These are phyloP conservation scores for Discostella stelligeroides DNA, from an alignment of 108 stramenopile species.

Conservation along the genomic window DNA sequence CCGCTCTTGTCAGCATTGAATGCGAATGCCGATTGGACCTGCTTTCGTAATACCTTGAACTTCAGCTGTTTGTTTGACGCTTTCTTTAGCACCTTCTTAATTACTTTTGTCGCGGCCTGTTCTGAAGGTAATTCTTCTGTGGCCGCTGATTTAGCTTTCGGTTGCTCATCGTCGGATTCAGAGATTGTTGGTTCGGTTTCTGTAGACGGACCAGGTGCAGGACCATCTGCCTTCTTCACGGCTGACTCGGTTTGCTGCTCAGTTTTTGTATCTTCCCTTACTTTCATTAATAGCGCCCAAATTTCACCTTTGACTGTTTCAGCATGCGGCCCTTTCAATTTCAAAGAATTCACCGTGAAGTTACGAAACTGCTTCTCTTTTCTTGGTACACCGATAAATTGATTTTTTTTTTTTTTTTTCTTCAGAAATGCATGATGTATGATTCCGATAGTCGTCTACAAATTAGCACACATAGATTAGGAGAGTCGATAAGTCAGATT, in stretches of 20 bases:
- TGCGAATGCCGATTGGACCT: constrained; percentile 44
- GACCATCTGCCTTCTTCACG: constrained; percentile 34
- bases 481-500: no score
- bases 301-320: constrained; percentile 60
- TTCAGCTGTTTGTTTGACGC: constrained; percentile 63
- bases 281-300: constrained; percentile 71
- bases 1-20: constrained; percentile 23
- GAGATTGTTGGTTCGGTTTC: constrained; percentile 1
- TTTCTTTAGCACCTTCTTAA: constrained; percentile 82
- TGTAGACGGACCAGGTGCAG: constrained; percentile 1
- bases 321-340: constrained; percentile 50
- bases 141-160: constrained; percentile 27
- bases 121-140: constrained; percentile 46
- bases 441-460: no score
- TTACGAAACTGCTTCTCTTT: constrained; percentile 92
- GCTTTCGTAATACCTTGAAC: constrained; percentile 59
- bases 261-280: constrained; percentile 36
- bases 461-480: no score
- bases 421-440: no score
- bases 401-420: no score
- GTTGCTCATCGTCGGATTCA: constrained; percentile 16
- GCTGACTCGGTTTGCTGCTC: no score
- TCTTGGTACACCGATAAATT: constrained; percentile 87
- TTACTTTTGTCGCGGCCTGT: constrained; percentile 47
- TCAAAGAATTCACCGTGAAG: constrained; percentile 84